Evolutionary conservation across 2,329 filamentous ascomycete species (phyloP).

Genomic region (Verruconis gallopava): DNA sequence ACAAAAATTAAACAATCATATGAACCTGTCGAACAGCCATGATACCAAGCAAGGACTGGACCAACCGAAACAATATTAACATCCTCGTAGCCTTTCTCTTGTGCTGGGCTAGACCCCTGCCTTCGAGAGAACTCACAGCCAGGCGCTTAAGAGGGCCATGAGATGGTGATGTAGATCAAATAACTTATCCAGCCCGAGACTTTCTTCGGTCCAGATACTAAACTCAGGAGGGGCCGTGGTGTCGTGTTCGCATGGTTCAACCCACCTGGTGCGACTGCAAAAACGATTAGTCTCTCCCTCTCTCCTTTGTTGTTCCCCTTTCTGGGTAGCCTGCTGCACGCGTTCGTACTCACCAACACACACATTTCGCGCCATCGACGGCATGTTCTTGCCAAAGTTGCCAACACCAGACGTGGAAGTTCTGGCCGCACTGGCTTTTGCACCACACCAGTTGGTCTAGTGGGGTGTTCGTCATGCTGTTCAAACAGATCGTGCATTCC

Average conservation of each 20-base stretch:
- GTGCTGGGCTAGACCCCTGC: no score
- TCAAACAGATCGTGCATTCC: background rate
- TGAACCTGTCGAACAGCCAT: no score
- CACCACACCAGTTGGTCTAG: background rate
- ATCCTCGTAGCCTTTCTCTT: no score
- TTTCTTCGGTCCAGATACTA: slow-evolving; percentile 13
- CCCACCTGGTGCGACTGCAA: background rate
- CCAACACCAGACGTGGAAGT: background rate
- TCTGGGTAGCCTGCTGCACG: background rate
- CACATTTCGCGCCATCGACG: background rate
- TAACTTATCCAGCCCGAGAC: slow-evolving; percentile 1
- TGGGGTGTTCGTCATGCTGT: background rate
- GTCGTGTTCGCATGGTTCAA: background rate
- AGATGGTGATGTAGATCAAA: background rate
- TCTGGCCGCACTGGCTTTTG: background rate
- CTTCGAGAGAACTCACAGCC: background rate
- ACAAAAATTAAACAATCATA: no score
- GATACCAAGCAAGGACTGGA: no score
- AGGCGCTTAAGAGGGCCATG: background rate
- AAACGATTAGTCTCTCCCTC: background rate
- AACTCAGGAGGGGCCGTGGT: background rate
- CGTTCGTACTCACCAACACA: background rate
- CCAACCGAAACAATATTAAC: no score
- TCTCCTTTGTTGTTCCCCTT: no score
- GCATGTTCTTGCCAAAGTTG: background rate